Conservation (phyloP, 2,329 filamentous ascomycete genomes). For the Fusarium denticulatum region DNA sequence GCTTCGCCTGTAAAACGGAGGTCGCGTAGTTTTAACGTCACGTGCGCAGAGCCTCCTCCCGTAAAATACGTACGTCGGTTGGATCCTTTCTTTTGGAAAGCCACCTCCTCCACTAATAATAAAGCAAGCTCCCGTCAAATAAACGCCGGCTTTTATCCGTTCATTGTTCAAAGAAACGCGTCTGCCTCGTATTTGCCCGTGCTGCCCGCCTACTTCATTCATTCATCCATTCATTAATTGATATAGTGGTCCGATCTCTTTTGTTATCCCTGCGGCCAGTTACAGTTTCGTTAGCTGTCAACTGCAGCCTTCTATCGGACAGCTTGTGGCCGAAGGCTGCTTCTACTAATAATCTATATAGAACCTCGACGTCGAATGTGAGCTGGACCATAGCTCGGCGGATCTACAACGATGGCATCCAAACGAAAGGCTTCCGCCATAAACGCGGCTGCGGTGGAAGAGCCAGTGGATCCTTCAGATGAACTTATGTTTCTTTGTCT, state of each 20-base stretch:
- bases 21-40: slow-evolving; percentile 57
- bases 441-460: slow-evolving; percentile 73
- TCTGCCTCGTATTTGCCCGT: slow-evolving; percentile 29
- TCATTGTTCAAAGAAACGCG: slow-evolving; percentile 25
- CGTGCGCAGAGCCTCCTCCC: slow-evolving; percentile 47
- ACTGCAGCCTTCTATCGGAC: slow-evolving; percentile 7
- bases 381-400: slow-evolving; percentile 25
- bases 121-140: background rate
- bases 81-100: background rate
- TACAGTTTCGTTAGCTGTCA: slow-evolving; percentile 12
- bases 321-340: slow-evolving; percentile 1
- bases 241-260: background rate
- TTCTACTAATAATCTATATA: slow-evolving; percentile 27
- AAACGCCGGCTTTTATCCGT: slow-evolving; percentile 43
- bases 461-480: slow-evolving; percentile 91
- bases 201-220: slow-evolving; percentile 19
- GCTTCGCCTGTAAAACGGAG: slow-evolving; percentile 44
- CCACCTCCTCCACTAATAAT: background rate
- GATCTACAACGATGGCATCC: slow-evolving; percentile 75
- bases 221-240: background rate
- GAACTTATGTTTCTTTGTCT: slow-evolving; percentile 94
- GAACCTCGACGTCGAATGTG: slow-evolving; percentile 29
- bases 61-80: background rate
- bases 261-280: background rate
- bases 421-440: slow-evolving; percentile 89